phyloP scores from a whole-genome alignment of 345 rosid genomes.

The Citrus medica region DNA sequence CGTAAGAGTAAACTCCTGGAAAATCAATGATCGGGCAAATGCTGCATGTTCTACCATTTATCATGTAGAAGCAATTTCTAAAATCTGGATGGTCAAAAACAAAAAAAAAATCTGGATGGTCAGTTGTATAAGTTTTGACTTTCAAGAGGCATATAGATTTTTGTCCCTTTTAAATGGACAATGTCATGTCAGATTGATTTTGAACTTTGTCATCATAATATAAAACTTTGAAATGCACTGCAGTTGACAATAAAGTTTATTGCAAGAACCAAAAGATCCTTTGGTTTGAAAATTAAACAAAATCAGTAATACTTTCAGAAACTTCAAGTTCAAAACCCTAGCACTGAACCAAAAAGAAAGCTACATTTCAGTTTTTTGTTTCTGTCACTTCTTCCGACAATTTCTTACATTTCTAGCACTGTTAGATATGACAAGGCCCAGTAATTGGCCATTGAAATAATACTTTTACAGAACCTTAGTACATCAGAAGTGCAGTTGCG shows the following conservation, averaged over 20 bases:
- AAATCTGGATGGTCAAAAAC: background rate
- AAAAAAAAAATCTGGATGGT: background rate
- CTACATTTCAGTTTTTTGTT: background rate
- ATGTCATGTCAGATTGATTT: background rate
- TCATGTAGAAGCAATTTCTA: slow-evolving; percentile 2
- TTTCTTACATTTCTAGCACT: background rate
- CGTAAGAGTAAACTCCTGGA: slow-evolving; percentile 12
- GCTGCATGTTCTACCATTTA: background rate
- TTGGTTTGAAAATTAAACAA: background rate
- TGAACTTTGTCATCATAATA: background rate
- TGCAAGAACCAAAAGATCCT: background rate
- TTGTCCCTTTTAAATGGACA: background rate
- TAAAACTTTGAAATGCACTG: background rate
- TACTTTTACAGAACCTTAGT: background rate
- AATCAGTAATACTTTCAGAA: background rate
- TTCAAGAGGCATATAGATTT: background rate
- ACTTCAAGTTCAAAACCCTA: background rate
- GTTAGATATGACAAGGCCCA: background rate
- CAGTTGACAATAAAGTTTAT: background rate
- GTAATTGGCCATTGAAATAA: background rate
- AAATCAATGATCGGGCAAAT: background rate
- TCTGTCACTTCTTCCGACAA: background rate
- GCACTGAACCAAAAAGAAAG: background rate
- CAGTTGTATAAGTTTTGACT: background rate
- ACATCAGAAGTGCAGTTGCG: background rate